A percentile compares a stretch with the other conserved stretches of the same genome.
Conservation (phyloP, 2,329 filamentous ascomycete genomes). For the Aspergillus costaricaensis region DNA sequence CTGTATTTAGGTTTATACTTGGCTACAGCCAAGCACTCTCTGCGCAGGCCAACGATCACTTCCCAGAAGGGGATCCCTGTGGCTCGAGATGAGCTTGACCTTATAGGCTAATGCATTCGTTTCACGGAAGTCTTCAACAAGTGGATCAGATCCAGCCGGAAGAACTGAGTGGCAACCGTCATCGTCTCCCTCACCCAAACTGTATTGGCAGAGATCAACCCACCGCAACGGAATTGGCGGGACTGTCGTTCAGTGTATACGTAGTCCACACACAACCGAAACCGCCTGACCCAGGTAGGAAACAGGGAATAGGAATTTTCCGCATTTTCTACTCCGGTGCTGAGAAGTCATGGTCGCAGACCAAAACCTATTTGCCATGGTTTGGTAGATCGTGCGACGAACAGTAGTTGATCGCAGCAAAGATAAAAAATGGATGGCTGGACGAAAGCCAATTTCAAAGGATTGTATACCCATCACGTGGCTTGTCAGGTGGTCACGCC, state of each 20-base stretch:
- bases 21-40: background rate
- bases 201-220: background rate
- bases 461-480: too few relatives aligned
- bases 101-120: background rate
- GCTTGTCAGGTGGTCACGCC: too few relatives aligned
- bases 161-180: background rate
- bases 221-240: background rate
- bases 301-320: background rate
- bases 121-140: background rate
- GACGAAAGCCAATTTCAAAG: too few relatives aligned
- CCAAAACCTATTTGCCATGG: background rate
- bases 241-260: background rate
- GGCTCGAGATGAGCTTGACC: background rate
- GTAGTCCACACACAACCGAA: background rate
- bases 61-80: background rate
- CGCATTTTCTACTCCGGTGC: background rate
- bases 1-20: too few relatives aligned
- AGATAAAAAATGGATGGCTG: too few relatives aligned
- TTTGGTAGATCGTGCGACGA: too few relatives aligned
- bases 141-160: background rate
- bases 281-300: background rate
- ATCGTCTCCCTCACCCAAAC: background rate
- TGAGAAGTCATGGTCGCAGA: background rate
- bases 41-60: background rate
- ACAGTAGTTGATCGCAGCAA: too few relatives aligned